Percentiles rank a stretch among this genome's conserved stretches.
These are phyloP conservation scores for Saccharomycopsis hybrid DNA, from an alignment of 1,139 yeast genomes.

Conservation along the genomic window DNA sequence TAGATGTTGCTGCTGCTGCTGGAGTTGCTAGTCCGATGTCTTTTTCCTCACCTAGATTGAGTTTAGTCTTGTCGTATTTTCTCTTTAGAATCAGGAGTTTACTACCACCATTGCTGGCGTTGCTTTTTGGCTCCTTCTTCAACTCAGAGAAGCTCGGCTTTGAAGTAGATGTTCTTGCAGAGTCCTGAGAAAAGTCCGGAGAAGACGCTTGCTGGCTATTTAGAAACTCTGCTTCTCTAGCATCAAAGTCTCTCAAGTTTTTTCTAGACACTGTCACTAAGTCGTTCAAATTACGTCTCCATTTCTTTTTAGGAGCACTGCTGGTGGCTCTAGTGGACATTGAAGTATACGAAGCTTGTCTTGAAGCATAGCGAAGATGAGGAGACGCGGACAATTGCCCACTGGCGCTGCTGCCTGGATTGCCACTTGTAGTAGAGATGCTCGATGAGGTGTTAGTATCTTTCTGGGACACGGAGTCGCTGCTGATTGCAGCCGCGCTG, in stretches of 20 bases:
- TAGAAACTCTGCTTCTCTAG: not conserved
- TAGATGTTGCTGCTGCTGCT: not conserved
- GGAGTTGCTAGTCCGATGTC: not conserved
- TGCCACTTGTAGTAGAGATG: not conserved
- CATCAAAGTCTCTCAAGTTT: constrained; percentile 5
- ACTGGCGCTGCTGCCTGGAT: too few species aligned
- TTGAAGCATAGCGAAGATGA: not conserved
- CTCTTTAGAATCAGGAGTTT: not conserved
- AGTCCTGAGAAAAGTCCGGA: too few species aligned
- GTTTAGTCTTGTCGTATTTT: too few species aligned
- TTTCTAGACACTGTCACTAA: constrained; percentile 4
- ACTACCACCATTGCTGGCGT: not conserved
- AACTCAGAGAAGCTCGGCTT: not conserved
- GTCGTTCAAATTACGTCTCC: constrained; percentile 8
- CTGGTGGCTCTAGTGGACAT: not conserved
- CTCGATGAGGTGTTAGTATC: not conserved
- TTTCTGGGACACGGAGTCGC: too few species aligned
- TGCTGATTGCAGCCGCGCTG: too few species aligned
- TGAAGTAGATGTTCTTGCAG: not conserved
- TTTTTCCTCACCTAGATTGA: not conserved
- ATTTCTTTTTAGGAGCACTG: not conserved
- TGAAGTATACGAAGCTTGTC: not conserved
- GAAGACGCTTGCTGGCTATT: not conserved
- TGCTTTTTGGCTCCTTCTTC: not conserved
- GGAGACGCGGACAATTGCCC: not conserved